Evolutionary conservation across 2,329 filamentous ascomycete genomes (phyloP).

Genomic region (Microsporum canis): DNA sequence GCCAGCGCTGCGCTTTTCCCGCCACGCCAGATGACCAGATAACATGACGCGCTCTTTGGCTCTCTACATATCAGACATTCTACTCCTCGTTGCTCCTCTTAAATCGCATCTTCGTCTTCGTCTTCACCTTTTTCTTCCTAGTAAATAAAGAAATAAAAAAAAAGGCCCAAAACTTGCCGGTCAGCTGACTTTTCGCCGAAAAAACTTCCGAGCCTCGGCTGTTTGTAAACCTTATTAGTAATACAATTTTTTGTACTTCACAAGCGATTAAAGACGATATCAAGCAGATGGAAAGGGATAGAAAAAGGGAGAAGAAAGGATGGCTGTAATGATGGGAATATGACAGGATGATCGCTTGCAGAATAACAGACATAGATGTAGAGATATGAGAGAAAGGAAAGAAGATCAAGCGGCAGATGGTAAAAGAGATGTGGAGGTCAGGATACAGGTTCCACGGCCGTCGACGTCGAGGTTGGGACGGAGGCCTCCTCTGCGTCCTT

Average conservation of each 20-base stretch:
- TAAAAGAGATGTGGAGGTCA: not conserved
- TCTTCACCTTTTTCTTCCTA: not conserved
- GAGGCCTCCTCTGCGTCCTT: not conserved
- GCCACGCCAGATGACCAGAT: slow-evolving; percentile 1
- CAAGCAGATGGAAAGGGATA: slow-evolving; percentile 49
- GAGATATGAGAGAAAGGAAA: not conserved
- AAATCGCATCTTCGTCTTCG: not conserved
- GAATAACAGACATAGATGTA: not conserved
- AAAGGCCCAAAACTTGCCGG: not conserved
- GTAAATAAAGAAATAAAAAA: not conserved
- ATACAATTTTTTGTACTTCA: not conserved
- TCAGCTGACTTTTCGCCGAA: slow-evolving; percentile 4
- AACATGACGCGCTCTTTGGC: not conserved
- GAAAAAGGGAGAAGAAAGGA: slow-evolving; percentile 18
- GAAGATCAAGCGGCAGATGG: not conserved
- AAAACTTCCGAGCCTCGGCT: slow-evolving; percentile 3
- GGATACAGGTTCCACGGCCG: not conserved
- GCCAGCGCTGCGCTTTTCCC: not conserved
- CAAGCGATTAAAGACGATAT: slow-evolving; percentile 33
- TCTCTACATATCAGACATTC: not conserved
- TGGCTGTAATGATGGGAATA: not conserved
- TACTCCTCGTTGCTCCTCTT: not conserved
- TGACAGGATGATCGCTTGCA: slow-evolving; percentile 2
- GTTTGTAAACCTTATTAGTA: not conserved
- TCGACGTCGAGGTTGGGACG: not conserved